Evolutionary conservation across 352 stramenopile species (phyloP).

Genomic region (Phytophthora palmivora): DNA sequence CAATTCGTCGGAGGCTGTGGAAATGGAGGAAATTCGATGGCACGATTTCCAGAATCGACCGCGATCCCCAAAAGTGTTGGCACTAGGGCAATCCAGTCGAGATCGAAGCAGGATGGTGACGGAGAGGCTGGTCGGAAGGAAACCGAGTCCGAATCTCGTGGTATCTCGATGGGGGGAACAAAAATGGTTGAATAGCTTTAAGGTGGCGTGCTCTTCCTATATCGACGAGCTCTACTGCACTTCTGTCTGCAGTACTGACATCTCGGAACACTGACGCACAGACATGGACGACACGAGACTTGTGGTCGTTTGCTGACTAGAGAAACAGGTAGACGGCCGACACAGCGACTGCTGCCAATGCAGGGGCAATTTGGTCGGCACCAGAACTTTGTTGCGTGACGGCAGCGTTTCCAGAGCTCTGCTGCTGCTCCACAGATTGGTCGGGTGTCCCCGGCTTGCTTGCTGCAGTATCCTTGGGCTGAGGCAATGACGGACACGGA

Average conservation of each 20-base stretch:
- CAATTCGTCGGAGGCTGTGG: too few relatives aligned
- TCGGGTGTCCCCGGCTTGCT: slow-evolving; percentile 9
- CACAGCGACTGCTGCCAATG: slow-evolving; percentile 39
- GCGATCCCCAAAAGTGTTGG: slow-evolving; percentile 28
- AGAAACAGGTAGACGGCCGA: slow-evolving; percentile 56
- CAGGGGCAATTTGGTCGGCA: slow-evolving; percentile 30
- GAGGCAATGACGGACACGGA: slow-evolving; percentile 33
- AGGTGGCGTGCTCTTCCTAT: slow-evolving; percentile 16
- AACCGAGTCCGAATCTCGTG: slow-evolving; percentile 16
- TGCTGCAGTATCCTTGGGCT: slow-evolving; percentile 22
- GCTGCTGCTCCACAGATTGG: slow-evolving; percentile 27
- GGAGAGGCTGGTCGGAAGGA: slow-evolving; percentile 27
- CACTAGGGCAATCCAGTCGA: slow-evolving; percentile 7
- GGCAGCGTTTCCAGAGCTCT: slow-evolving; percentile 29
- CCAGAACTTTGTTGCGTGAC: slow-evolving; percentile 36
- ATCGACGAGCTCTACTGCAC: slow-evolving; percentile 30
- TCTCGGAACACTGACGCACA: slow-evolving; percentile 36
- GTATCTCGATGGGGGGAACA: slow-evolving; percentile 5
- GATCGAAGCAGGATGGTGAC: slow-evolving; percentile 29
- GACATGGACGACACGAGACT: slow-evolving; percentile 33
- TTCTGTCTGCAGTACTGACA: slow-evolving; percentile 29
- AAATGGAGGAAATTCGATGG: too few relatives aligned
- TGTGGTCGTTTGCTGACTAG: slow-evolving; percentile 38
- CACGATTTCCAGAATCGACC: not conserved
- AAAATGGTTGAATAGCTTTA: slow-evolving; percentile 36